Evolutionary conservation across 2,329 filamentous ascomycete species (phyloP), one percentile per base, ranked within the genome.

Genomic region (Keithomyces neogunnii): DNA sequence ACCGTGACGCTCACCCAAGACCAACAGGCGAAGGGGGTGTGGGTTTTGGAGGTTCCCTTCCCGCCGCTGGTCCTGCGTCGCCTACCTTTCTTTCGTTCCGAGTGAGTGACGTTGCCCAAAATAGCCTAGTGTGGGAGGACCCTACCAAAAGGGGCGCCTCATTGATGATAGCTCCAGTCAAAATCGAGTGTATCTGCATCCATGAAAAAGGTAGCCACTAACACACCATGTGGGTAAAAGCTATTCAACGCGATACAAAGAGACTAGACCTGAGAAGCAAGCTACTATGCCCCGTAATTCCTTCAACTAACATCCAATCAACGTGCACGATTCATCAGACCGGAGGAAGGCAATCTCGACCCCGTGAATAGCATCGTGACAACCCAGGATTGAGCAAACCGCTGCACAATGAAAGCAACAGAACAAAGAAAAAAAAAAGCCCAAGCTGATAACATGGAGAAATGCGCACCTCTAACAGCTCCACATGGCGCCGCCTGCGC

Each of bases 1-100:
- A 57, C 58, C 59, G 58, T 60, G 59, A 60, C 59, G 58, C 57
- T 57, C 55, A 54, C 52, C 48, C 48, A 55, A 55, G 50, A 51
- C 53, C 55, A 49, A 53, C 54, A 51, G 52, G 56, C 53, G 51
- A 54, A 51, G 45, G 52, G 48, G 55, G 52, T 48, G 51, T 52
- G 51, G 51, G 51, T 48, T 51, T 51, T 51, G 52, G 48, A 53
- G 30, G 50, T 51, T 50, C 50, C 49, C 48, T 42, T 51, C 45
- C 35, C 44, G 45, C 48, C 43, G 51, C 51, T 19, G 44, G 30
- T 44, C 40, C 40, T 44, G 40, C 38, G 19, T 6, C 33, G 33
- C 33, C 33, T 35, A 11, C 8, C 39, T 44, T 10, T 30, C 40
- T 29, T 44, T 44, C 26, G 26, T 44, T n/a, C 40, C 40, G 11